Base-by-base conservation (phyloP, 495 filamentous ascomycete genomes). In the Diplogelasinospora grovesii region DNA sequence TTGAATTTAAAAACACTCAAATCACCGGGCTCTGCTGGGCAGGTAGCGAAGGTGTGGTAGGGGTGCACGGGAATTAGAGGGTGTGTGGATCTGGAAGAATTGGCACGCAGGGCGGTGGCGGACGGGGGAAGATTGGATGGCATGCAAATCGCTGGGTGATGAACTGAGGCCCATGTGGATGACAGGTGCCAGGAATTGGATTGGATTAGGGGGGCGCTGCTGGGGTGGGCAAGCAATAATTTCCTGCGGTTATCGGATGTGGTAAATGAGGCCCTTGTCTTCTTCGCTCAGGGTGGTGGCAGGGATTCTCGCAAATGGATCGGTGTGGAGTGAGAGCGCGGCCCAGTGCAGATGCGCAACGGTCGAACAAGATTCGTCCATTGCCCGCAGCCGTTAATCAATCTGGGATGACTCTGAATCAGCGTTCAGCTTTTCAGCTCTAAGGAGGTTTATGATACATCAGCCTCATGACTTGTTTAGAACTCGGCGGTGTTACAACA, bases 31-130 rank as follows among this genome's bases (percentile, higher is more conserved):
- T n/a, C n/a, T n/a, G n/a, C n/a, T n/a, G n/a, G n/a, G n/a, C n/a
- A n/a, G n/a, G n/a, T n/a, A n/a, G n/a, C n/a, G n/a, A n/a, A n/a
- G n/a, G 29, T 15, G 16, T 15, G 29, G 29, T 32, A 32, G n/a
- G 22, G 13, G 36, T 10, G 21, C 15, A 18, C 22, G 26, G 24
- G 39, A 48, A 41, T n/a, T n/a, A 48, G 45, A 39, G 45, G 45
- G 10, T 22, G 45, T 48, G 45, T 43, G 39, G 39, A 48, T 48
- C 44, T 24, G n/a, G 29, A n/a, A n/a, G n/a, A 41, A 33, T 20
- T 11, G 11, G 28, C 15, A 32, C 23, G 25, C 28, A 26, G 24
- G n/a, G 10, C 16, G 29, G 14, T n/a, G 32, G 32, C 13, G 5
- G 16, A 8, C 16, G 32, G 8, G 32, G 18, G 15, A 24, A 10